phyloP scores from a whole-genome alignment of 202 grass and related monocot species.

The Zoysia matrella region DNA sequence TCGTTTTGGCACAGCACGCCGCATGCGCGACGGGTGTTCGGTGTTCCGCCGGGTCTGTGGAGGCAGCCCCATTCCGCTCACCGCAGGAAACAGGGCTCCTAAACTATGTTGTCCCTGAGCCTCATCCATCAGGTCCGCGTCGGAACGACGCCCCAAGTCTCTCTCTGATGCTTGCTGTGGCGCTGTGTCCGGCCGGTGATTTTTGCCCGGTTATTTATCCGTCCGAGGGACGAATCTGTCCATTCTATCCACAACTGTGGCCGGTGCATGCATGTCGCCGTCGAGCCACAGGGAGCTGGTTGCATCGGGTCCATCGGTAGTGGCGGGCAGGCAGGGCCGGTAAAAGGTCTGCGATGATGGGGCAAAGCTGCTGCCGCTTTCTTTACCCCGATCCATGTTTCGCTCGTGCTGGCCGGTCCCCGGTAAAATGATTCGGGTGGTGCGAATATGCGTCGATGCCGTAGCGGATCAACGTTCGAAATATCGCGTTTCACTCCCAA shows the following conservation, averaged over 20 bases:
- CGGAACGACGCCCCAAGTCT: not conserved
- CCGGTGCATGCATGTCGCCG: not conserved
- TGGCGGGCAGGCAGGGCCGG: slow-evolving; percentile 1
- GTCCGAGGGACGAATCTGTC: not conserved
- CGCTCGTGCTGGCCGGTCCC: slow-evolving; percentile 15
- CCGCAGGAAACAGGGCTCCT: not conserved
- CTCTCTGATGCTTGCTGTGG: too few relatives aligned
- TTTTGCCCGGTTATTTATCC: not conserved
- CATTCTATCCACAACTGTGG: not conserved
- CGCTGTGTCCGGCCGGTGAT: not conserved
- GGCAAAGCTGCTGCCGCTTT: not conserved
- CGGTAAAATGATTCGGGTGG: not conserved
- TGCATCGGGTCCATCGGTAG: not conserved
- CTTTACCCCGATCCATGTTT: not conserved
- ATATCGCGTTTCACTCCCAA: not conserved
- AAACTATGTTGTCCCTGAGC: not conserved
- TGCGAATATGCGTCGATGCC: slow-evolving; percentile 10
- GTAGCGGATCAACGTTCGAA: not conserved
- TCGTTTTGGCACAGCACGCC: too few relatives aligned
- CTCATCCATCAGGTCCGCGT: not conserved
- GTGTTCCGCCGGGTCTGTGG: too few relatives aligned
- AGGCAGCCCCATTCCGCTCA: not conserved
- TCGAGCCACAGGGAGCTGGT: not conserved
- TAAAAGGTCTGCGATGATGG: not conserved
- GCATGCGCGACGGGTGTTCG: slow-evolving; percentile 13